Evolutionary conservation across 768 basidiomycete genomes (phyloP).

Genomic region (Mycena galericulata): DNA sequence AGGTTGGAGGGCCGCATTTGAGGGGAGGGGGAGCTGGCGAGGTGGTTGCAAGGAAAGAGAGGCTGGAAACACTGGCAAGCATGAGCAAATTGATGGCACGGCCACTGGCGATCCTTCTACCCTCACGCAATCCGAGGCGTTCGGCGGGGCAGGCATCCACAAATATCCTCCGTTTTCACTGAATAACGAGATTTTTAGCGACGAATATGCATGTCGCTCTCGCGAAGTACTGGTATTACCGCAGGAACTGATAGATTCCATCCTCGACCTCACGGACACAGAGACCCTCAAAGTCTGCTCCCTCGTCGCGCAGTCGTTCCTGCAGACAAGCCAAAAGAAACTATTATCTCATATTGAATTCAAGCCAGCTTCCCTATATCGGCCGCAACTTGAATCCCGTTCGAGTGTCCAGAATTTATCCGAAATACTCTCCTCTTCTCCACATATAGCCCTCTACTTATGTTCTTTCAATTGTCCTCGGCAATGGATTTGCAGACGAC

Average conservation of each 20-base stretch:
- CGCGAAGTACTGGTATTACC: slow-evolving; percentile 6
- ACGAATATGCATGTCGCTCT: too few relatives aligned
- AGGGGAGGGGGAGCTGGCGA: background rate
- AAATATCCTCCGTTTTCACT: too few relatives aligned
- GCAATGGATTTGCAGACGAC: background rate
- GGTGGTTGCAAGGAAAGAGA: too few relatives aligned
- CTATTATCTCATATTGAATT: slow-evolving; percentile 21
- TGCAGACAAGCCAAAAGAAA: slow-evolving; percentile 25
- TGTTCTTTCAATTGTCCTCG: slow-evolving; percentile 16
- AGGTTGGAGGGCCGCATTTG: slow-evolving; percentile 19
- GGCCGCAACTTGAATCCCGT: background rate
- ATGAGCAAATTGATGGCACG: too few relatives aligned
- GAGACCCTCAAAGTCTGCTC: slow-evolving; percentile 15
- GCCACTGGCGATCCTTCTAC: too few relatives aligned
- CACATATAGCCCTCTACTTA: slow-evolving; percentile 23
- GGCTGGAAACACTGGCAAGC: too few relatives aligned
- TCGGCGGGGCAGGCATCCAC: too few relatives aligned
- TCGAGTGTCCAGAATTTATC: slow-evolving; percentile 3
- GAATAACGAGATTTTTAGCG: too few relatives aligned
- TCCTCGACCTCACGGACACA: slow-evolving; percentile 21
- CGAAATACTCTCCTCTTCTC: slow-evolving; percentile 17
- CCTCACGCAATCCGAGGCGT: too few relatives aligned
- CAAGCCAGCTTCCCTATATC: background rate
- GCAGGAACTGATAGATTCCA: slow-evolving; percentile 31
- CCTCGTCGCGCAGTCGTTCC: slow-evolving; percentile 24